Evolutionary conservation across 805 yeast genomes (phyloP).

Genomic region (Priceomyces fermenticarens): DNA sequence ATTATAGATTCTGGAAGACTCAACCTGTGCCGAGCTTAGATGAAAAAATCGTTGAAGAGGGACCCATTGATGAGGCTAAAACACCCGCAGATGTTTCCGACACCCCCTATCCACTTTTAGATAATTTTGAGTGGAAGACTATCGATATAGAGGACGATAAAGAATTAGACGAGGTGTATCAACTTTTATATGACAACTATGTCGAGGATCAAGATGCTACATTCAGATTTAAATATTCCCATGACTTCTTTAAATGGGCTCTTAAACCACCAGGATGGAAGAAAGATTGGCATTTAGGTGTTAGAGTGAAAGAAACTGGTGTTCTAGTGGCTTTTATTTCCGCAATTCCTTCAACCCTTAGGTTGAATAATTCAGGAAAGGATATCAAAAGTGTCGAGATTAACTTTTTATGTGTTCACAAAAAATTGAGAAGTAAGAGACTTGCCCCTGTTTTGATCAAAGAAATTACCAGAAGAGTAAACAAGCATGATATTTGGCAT

Average conservation of each 20-base stretch:
- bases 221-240: constrained; percentile 85
- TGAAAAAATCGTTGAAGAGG: constrained; percentile 64
- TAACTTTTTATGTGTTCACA: constrained; percentile 92
- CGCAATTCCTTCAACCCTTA: constrained; percentile 76
- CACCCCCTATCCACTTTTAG: constrained; percentile 65
- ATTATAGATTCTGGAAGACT: constrained; percentile 95
- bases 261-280: constrained; percentile 91
- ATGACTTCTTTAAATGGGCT: constrained; percentile 87
- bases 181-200: constrained; percentile 80
- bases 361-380: constrained; percentile 50
- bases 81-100: constrained; percentile 70
- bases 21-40: constrained; percentile 88
- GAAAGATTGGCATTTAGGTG: constrained; percentile 89
- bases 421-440: constrained; percentile 88
- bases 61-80: constrained; percentile 72
- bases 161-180: constrained; percentile 74
- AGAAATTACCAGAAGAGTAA: constrained; percentile 92
- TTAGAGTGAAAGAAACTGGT: constrained; percentile 71
- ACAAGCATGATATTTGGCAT: constrained; percentile 84
- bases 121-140: constrained; percentile 87
- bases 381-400: constrained; percentile 73
- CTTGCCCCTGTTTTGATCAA: constrained; percentile 91
- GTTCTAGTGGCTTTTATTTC: constrained; percentile 89
- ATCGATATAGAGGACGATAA: constrained; percentile 54
- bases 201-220: constrained; percentile 93